Evolutionary conservation across 768 basidiomycete genomes (phyloP).

Genomic region (Suillus luteus): DNA sequence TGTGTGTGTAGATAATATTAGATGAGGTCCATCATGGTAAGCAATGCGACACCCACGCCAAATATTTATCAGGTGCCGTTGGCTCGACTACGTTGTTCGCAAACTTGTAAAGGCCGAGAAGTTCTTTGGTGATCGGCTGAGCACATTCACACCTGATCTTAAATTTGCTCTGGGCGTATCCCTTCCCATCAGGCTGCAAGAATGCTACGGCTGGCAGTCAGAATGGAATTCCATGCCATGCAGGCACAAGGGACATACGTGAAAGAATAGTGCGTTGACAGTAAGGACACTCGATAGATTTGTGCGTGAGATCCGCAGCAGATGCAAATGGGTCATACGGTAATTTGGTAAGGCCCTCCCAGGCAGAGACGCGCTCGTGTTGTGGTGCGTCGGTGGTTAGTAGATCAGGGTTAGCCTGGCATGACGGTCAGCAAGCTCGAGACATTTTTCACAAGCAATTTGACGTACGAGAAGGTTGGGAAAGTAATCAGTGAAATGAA

Average conservation of each 20-base stretch:
- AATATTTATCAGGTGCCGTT: constrained; percentile 17
- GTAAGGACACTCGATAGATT: constrained; percentile 31
- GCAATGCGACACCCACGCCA: constrained; percentile 33
- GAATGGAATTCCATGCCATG: background rate
- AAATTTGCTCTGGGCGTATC: constrained; percentile 51
- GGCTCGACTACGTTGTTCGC: constrained; percentile 34
- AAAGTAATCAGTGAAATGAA: constrained; percentile 13
- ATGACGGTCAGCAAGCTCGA: background rate
- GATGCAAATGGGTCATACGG: constrained; percentile 33
- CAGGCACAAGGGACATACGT: constrained; percentile 23
- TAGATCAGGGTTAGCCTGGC: constrained; percentile 3
- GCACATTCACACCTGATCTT: constrained; percentile 37
- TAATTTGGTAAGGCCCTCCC: constrained; percentile 12
- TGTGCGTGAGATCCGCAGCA: constrained; percentile 19
- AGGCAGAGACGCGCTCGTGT: constrained; percentile 5
- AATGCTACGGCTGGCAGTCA: constrained; percentile 35
- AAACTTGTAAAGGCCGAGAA: constrained; percentile 41
- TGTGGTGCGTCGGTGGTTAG: constrained; percentile 5
- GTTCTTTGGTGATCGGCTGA: constrained; percentile 38
- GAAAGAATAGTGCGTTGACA: constrained; percentile 21
- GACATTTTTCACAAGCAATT: too few relatives aligned
- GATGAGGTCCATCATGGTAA: background rate
- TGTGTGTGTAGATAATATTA: constrained; percentile 12
- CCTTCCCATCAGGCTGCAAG: constrained; percentile 38
- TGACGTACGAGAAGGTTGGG: constrained; percentile 17